Evolutionary conservation across 495 filamentous ascomycete genomes (phyloP).

Genomic region (Hyaloscypha variabilis): DNA sequence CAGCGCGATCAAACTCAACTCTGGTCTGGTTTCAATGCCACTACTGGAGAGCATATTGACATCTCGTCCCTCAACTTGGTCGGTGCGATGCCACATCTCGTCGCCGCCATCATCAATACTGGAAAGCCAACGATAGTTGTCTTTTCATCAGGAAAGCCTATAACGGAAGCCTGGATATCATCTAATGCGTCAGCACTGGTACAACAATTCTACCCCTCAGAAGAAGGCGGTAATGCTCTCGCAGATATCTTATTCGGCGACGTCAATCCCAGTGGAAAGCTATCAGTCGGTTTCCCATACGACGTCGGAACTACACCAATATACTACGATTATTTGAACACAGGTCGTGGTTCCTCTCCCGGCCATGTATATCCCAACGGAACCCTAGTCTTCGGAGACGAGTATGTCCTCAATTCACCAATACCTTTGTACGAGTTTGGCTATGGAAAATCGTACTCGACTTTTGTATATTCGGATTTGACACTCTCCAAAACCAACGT

Average conservation of each 20-base stretch:
- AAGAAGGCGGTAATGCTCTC: slow-evolving; percentile 89
- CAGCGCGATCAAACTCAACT: slow-evolving; percentile 71
- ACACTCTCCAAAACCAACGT: slow-evolving; percentile 46
- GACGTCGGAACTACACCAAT: slow-evolving; percentile 66
- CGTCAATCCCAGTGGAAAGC: slow-evolving; percentile 82
- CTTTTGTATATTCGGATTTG: slow-evolving; percentile 57
- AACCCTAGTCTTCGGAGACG: slow-evolving; percentile 63
- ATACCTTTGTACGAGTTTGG: slow-evolving; percentile 67
- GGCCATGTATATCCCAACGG: slow-evolving; percentile 55
- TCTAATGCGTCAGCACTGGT: slow-evolving; percentile 59
- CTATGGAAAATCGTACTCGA: slow-evolving; percentile 68
- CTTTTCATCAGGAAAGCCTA: slow-evolving; percentile 68
- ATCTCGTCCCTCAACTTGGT: slow-evolving; percentile 62
- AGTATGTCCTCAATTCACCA: slow-evolving; percentile 64
- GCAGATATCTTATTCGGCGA: slow-evolving; percentile 88
- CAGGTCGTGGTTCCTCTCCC: slow-evolving; percentile 54
- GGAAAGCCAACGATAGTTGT: slow-evolving; percentile 75
- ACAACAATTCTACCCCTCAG: slow-evolving; percentile 72
- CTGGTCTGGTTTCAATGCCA: slow-evolving; percentile 69
- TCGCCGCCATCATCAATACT: slow-evolving; percentile 63
- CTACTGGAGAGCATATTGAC: slow-evolving; percentile 74
- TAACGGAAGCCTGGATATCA: slow-evolving; percentile 70
- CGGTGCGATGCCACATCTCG: slow-evolving; percentile 67
- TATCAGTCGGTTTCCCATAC: slow-evolving; percentile 60
- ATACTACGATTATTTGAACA: slow-evolving; percentile 74